Evolutionary conservation across 2,329 filamentous ascomycete genomes (phyloP).

Genomic region (Falciphora oryzae): DNA sequence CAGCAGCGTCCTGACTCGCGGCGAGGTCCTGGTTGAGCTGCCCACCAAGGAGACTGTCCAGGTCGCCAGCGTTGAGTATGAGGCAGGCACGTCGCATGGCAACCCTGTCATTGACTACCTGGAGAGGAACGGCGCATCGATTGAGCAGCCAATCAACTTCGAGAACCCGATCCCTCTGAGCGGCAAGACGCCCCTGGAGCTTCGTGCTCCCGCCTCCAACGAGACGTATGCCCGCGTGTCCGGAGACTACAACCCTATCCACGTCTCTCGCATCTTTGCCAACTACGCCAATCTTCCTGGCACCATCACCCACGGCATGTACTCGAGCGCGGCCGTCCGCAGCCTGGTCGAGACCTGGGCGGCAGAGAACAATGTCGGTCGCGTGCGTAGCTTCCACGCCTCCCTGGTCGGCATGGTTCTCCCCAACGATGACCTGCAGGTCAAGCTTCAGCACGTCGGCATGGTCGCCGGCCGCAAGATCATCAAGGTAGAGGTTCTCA

Average conservation of each 20-base stretch:
- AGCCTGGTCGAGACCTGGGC: constrained; percentile 98
- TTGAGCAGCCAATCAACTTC: constrained; percentile 95
- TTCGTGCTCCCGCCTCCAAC: constrained; percentile 91
- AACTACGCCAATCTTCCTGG: constrained; percentile 93
- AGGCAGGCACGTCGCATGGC: constrained; percentile 83
- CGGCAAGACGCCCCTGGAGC: constrained; percentile 79
- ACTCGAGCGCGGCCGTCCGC: constrained; percentile 92
- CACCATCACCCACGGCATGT: constrained; percentile 99
- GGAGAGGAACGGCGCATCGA: constrained; percentile 80
- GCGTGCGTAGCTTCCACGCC: constrained; percentile 95
- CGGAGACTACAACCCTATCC: constrained; percentile 97
- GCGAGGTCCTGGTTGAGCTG: constrained; percentile 88
- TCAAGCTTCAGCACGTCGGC: constrained; percentile 92
- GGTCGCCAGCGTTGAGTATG: constrained; percentile 94
- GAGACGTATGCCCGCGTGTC: constrained; percentile 97
- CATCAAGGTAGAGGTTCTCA: constrained; percentile 95
- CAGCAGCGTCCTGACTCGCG: constrained; percentile 84
- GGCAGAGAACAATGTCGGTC: constrained; percentile 95
- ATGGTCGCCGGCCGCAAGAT: constrained; percentile 99
- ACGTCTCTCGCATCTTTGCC: constrained; percentile 94
- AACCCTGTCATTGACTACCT: constrained; percentile 98
- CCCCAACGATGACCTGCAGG: constrained; percentile 89
- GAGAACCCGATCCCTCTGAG: constrained; percentile 95
- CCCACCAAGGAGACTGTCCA: constrained; percentile 97
- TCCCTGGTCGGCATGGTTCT: constrained; percentile 98